Evolutionary conservation across 169 alveolate species (phyloP).

Genomic region (Eimeria acervulina): DNA sequence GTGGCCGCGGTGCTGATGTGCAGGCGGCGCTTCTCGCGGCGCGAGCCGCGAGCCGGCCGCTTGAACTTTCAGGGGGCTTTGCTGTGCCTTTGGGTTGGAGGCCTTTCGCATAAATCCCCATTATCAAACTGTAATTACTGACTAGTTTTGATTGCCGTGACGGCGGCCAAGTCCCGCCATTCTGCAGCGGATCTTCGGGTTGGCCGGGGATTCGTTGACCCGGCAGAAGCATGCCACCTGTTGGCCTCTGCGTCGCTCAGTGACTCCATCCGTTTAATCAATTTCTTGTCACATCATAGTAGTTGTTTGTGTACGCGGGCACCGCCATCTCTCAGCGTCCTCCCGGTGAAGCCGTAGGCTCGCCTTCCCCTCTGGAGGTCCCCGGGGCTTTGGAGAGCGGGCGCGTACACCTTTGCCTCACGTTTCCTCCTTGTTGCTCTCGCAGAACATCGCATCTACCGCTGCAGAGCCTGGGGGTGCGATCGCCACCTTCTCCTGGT

Average conservation of each 20-base stretch:
- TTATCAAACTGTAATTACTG: conserved; percentile 63
- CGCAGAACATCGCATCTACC: conserved; percentile 61
- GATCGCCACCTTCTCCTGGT: conserved; percentile 60
- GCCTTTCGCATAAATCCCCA: conserved; percentile 56
- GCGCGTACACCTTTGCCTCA: conserved; percentile 28
- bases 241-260: conserved; percentile 76
- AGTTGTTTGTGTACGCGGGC: conserved; percentile 74
- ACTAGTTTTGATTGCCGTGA: conserved; percentile 76
- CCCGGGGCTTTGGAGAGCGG: conserved; percentile 54
- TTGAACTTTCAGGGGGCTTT: conserved; percentile 71
- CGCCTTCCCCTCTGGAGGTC: conserved; percentile 60
- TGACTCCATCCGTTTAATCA: conserved; percentile 76
- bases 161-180: conserved; percentile 76
- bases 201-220: conserved; percentile 82
- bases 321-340: conserved; percentile 72
- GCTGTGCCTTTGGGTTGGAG: conserved; percentile 66
- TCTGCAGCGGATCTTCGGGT: conserved; percentile 70
- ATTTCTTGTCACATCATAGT: conserved; percentile 77
- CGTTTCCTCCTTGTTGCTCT: conserved; percentile 34
- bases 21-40: conserved; percentile 83
- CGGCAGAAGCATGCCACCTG: conserved; percentile 80
- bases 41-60: conserved; percentile 82
- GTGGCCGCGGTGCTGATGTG: conserved; percentile 82
- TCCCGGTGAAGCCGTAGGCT: conserved; percentile 67
- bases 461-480: conserved; percentile 72